Evolutionary conservation across 441 rosid genomes (phyloP), one percentile per base, ranked within the genome.

Genomic region (Adansonia grandidieri): DNA sequence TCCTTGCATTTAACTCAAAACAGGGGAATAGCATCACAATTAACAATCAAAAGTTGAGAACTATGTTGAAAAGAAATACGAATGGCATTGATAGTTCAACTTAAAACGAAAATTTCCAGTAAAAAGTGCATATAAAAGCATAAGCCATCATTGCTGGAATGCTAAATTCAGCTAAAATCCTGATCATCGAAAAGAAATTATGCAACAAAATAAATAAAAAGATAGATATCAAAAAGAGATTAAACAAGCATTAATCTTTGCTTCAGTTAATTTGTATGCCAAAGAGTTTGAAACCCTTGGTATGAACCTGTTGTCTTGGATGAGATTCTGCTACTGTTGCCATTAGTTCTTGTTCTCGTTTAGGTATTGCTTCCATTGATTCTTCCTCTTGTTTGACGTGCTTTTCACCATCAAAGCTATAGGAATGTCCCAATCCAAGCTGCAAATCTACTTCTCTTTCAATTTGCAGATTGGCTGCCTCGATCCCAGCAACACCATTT

Each of bases 231-330:
- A n/a, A 17, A 56, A 1, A 56, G 3, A 37, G 14, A 61, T 57
- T 32, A 72, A 53, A 40, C 15, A 53, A 19, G 54, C 50, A 58
- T 58, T 19, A 28, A 69, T 69, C 37, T 62, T n/a, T 8, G 54
- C 56, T 66, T 80, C 69, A 81, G 64, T 77, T 58, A 62, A 90
- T 87, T 40, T 77, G 78, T 4, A 82, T 77, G 15, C 93, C 91
- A 75, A 87, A 87, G 50, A 90, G 87, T 68, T 80, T 88, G 69
- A 90, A 84, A n/a, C 84, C 78, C 71, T 76, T 71, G 15, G 28
- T 53, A 13, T 76, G 13, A 14, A 44, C 56, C 6, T 19, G 66
- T 2, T 14, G 2, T 24, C 1, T 45, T 2, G 28, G 32, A 0
- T 54, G 28, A 32, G 37, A 1, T 13, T 28, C 14, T 8, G 22